These are phyloP conservation scores for Leccinum broughii DNA, from an alignment of 768 basidiomycete genomes.

Conservation along the genomic window DNA sequence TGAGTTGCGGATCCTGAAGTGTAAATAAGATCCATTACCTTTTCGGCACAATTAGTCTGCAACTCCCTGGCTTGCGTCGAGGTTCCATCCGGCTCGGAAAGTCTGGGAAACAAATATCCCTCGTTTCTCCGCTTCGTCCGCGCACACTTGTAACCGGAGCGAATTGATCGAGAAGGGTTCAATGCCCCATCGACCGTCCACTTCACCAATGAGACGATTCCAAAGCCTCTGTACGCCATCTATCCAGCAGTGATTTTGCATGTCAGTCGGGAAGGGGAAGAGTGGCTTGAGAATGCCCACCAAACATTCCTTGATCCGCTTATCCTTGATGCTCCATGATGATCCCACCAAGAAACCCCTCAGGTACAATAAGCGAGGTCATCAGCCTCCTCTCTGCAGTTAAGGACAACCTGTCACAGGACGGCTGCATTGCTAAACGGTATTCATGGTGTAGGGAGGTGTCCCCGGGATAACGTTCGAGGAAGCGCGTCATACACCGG, in stretches of 20 bases:
- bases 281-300: constrained; percentile 70
- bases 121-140: constrained; percentile 20
- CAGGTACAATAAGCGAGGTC: constrained; percentile 64
- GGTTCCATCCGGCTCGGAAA: constrained; percentile 72
- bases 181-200: constrained; percentile 63
- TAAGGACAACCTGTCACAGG: constrained; percentile 77
- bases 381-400: constrained; percentile 58
- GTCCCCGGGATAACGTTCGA: constrained; percentile 66
- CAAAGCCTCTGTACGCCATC: constrained; percentile 54
- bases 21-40: constrained; percentile 42
- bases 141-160: constrained; percentile 52
- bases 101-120: constrained; percentile 61
- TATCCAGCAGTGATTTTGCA: constrained; percentile 39
- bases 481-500: constrained; percentile 57
- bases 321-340: constrained; percentile 81
- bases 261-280: constrained; percentile 63
- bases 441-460: constrained; percentile 80
- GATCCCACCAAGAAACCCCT: constrained; percentile 51
- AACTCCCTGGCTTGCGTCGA: constrained; percentile 59
- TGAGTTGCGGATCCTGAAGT: constrained; percentile 4
- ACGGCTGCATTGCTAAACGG: constrained; percentile 64
- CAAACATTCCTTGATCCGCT: constrained; percentile 73
- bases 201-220: constrained; percentile 59
- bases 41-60: constrained; percentile 73
- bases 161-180: constrained; percentile 65